Conservation (phyloP, 2,329 filamentous ascomycete genomes). For the Fusarium miscanthi region DNA sequence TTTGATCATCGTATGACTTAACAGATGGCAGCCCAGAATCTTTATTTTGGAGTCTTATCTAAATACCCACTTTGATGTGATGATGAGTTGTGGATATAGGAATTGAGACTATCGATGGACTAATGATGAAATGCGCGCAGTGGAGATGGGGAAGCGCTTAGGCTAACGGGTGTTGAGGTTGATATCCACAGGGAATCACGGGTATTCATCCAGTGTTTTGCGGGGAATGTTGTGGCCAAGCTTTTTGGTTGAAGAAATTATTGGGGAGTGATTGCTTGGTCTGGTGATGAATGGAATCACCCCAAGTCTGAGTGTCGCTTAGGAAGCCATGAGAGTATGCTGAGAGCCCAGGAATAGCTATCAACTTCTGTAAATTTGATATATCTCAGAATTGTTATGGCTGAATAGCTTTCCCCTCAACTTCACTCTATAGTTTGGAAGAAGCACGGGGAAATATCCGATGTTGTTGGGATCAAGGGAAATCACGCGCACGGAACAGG, state of each 20-base stretch:
- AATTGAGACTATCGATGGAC: neutral
- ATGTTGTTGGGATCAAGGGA: too few relatives aligned
- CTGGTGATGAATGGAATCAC: neutral
- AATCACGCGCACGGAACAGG: rapidly evolving
- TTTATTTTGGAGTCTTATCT: neutral
- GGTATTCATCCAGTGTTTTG: neutral
- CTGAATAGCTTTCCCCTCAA: rapidly evolving
- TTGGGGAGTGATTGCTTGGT: neutral
- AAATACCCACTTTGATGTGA: neutral
- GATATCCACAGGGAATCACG: neutral
- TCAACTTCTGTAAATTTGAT: neutral
- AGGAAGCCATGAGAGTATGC: neutral
- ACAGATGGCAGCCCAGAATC: neutral
- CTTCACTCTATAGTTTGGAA: neutral
- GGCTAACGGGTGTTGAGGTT: neutral
- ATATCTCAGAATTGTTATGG: rapidly evolving
- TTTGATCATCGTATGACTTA: neutral
- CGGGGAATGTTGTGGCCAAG: neutral
- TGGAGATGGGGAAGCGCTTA: neutral
- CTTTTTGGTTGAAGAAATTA: neutral
- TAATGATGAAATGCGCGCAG: neutral
- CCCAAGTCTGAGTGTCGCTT: rapidly evolving
- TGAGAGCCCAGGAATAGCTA: neutral
- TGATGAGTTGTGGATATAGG: neutral
- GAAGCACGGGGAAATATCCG: neutral